Conservation (phyloP, 2,329 filamentous ascomycete species). For the Lecanicillium sp. region DNA sequence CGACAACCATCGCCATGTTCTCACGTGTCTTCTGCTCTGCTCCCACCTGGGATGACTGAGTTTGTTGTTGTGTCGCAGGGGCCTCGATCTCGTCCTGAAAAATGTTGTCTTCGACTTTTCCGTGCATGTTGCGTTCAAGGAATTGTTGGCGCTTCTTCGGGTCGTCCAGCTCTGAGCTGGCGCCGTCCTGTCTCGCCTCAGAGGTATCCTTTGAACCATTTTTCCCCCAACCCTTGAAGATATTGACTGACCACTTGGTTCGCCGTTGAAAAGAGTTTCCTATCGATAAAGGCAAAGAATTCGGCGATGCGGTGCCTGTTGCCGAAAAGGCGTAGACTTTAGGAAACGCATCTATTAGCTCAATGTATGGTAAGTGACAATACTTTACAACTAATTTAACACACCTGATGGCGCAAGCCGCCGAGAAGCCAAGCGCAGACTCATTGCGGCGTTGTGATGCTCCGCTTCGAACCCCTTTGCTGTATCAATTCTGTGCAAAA, state of each 20-base stretch:
- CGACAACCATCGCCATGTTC: slow-evolving; percentile 54
- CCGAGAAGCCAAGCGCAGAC: slow-evolving; percentile 53
- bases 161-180: slow-evolving; percentile 29
- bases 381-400: slow-evolving; percentile 11
- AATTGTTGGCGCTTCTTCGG: slow-evolving; percentile 33
- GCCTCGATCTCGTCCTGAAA: slow-evolving; percentile 50
- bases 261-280: slow-evolving; percentile 23
- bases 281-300: neutral
- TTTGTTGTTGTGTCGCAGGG: slow-evolving; percentile 31
- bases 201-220: slow-evolving; percentile 22
- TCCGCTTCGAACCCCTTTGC: slow-evolving; percentile 14
- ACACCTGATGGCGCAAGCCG: slow-evolving; percentile 53
- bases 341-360: too few relatives aligned
- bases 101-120: slow-evolving; percentile 46
- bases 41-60: slow-evolving; percentile 10
- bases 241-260: slow-evolving; percentile 33
- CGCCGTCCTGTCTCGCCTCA: slow-evolving; percentile 15
- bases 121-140: slow-evolving; percentile 28
- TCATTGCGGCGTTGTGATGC: slow-evolving; percentile 43
- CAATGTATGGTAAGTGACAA: neutral
- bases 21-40: slow-evolving; percentile 31
- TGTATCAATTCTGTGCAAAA: slow-evolving; percentile 17
- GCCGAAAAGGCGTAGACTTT: neutral
- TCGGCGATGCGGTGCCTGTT: neutral
- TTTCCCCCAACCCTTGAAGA: slow-evolving; percentile 28